phyloP scores from a whole-genome alignment of 106 monocot species.

The Allium fistulosum region DNA sequence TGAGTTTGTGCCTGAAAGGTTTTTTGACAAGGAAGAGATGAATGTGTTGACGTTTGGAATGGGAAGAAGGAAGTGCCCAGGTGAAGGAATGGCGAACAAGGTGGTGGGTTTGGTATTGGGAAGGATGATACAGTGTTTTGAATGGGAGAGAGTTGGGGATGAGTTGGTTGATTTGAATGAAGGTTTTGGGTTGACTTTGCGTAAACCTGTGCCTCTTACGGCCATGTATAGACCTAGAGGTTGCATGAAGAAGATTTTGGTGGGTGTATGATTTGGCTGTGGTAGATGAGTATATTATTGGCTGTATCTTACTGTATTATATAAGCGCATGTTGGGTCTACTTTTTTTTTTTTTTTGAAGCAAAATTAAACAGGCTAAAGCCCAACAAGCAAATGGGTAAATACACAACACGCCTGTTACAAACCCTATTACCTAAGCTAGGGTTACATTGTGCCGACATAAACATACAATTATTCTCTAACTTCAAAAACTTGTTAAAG shows the following conservation, averaged over 20 bases:
- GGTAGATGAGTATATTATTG: too few relatives aligned
- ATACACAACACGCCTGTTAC: too few relatives aligned
- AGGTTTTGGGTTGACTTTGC: constrained; percentile 9
- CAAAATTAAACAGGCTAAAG: too few relatives aligned
- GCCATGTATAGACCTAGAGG: constrained; percentile 9
- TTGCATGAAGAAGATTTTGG: background rate
- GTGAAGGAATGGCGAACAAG: constrained; percentile 5
- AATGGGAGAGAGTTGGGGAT: constrained; percentile 4
- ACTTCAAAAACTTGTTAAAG: too few relatives aligned
- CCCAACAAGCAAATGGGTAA: too few relatives aligned
- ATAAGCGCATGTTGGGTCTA: too few relatives aligned
- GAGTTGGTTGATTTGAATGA: constrained; percentile 4
- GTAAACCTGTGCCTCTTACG: constrained; percentile 4
- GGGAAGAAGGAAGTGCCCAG: constrained; percentile 17
- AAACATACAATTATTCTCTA: too few relatives aligned
- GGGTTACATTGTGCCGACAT: too few relatives aligned
- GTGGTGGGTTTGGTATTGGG: constrained; percentile 6
- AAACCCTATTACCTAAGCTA: too few relatives aligned
- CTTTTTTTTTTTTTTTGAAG: too few relatives aligned
- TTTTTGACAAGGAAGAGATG: background rate
- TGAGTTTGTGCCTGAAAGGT: constrained; percentile 13
- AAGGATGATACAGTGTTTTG: constrained; percentile 14
- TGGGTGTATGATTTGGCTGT: background rate
- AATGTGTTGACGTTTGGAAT: constrained; percentile 9
- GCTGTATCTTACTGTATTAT: too few relatives aligned